Evolutionary conservation across 768 basidiomycete genomes (phyloP).

Genomic region (Suillus americanus): DNA sequence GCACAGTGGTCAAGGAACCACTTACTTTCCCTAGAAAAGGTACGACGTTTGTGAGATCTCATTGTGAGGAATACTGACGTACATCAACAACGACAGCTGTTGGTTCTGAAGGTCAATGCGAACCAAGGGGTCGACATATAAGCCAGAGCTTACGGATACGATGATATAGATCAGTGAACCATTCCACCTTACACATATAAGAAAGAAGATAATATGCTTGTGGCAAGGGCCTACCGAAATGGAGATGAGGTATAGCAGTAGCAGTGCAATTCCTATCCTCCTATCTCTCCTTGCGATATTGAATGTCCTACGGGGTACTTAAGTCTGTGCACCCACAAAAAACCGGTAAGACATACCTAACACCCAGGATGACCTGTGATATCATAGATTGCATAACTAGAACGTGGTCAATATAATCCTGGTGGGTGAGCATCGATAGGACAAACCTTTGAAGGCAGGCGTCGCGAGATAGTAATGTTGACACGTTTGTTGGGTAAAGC

Average conservation of each 20-base stretch:
- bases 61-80: slow-evolving; percentile 10
- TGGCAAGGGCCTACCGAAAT: slow-evolving; percentile 39
- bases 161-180: slow-evolving; percentile 52
- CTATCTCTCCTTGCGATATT: slow-evolving; percentile 53
- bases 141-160: slow-evolving; percentile 45
- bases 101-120: slow-evolving; percentile 8
- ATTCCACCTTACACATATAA: slow-evolving; percentile 44
- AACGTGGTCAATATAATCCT: slow-evolving; percentile 5
- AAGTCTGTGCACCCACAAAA: not conserved
- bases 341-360: slow-evolving; percentile 39
- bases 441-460: slow-evolving; percentile 61
- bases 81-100: slow-evolving; percentile 22
- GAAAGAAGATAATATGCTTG: too few relatives aligned
- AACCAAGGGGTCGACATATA: slow-evolving; percentile 4
- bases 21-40: slow-evolving; percentile 37
- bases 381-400: slow-evolving; percentile 62
- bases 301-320: slow-evolving; percentile 41
- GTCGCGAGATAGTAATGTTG: slow-evolving; percentile 47
- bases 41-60: not conserved
- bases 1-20: not conserved
- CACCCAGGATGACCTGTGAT: slow-evolving; percentile 63
- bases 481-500: slow-evolving; percentile 51
- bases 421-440: not conserved
- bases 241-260: slow-evolving; percentile 39
- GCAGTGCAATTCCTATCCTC: slow-evolving; percentile 40